Percentiles rank a stretch among this genome's conserved stretches.
Conservation (phyloP, 2,329 filamentous ascomycete species). For the Triangularia verruculosa region DNA sequence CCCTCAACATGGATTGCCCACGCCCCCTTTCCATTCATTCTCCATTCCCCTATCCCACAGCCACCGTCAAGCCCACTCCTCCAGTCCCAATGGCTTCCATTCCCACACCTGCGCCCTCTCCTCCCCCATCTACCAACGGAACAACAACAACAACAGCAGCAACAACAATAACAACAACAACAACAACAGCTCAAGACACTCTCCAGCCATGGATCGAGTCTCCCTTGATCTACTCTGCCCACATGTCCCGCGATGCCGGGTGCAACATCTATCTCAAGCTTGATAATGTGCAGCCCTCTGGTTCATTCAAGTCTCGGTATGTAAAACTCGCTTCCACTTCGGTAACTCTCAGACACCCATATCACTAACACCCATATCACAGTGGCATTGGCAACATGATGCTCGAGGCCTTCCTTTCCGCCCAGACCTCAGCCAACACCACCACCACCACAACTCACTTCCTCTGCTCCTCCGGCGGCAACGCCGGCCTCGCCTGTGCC, state of each 20-base stretch:
- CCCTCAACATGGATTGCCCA: neutral
- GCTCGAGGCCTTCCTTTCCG: constrained; percentile 43
- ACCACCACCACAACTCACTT: constrained; percentile 51
- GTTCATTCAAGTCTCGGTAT: constrained; percentile 74
- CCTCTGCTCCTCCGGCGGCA: constrained; percentile 72
- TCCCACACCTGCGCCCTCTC: neutral
- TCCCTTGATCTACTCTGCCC: constrained; percentile 62
- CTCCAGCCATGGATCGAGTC: constrained; percentile 62
- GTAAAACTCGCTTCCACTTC: neutral
- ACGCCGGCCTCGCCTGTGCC: constrained; percentile 77
- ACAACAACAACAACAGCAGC: neutral
- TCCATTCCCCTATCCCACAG: neutral
- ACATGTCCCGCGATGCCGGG: constrained; percentile 63
- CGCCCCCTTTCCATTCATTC: neutral
- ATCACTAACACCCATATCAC: neutral
- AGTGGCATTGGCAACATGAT: constrained; percentile 69
- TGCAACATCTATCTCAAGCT: constrained; percentile 81
- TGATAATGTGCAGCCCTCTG: constrained; percentile 76
- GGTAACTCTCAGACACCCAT: neutral
- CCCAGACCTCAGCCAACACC: constrained; percentile 23
- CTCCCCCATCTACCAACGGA: neutral
- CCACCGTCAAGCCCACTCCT: neutral
- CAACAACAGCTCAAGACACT: neutral
- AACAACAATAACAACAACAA: too few species aligned
- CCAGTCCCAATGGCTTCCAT: neutral